Base-by-base conservation (phyloP, 2,329 filamentous ascomycete species). In the Bipolaris bicolor region DNA sequence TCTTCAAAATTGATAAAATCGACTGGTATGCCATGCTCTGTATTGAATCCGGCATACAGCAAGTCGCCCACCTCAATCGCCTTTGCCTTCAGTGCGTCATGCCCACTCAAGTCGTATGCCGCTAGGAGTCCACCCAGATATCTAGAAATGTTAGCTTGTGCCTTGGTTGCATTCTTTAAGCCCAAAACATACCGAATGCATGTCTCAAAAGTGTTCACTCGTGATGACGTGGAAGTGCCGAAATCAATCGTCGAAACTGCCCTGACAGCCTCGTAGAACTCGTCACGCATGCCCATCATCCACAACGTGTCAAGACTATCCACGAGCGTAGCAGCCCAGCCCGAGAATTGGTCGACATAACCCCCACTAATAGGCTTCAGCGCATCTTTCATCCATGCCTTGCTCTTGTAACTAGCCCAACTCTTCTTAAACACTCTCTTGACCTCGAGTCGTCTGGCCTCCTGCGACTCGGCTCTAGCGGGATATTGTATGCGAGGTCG, bases 121-220 rank as follows among this genome's bases (percentile, higher is more conserved):
- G 67, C 68, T 13, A 77, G 58, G 26, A 77, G 59, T 15, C 76
- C 76, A 16, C 76, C 75, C 13, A 77, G 69, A 37, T 76, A 45
- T 31, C 43, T 45, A 18, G 16, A 4, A 45, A 16, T 7, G 10
- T 45, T 26, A 45, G 26, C 6, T n/a, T 31, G 43, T 0, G 10
- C 16, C 26, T 18, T 26, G 13, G 5, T 22, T 29, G 41, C 41
- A 45, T 9, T 31, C 31, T 22, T 7, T 34, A 16, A 18, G 24
- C 7, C 13, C 43, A 5, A 16, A 45, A 45, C 43, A 9, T 29
- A 76, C 18, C 76, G 69, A 43, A 82, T 83, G 0, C 79, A 82
- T 0, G 81, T 82, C 62, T 83, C 81, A 55, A 82, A 83, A 9
- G 82, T 79, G 58, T 81, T 82, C 61, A 83, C 70, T 11, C 77